These are phyloP conservation scores for Nitzschia inconspicua DNA, from an alignment of 108 stramenopile genomes.

Conservation along the genomic window DNA sequence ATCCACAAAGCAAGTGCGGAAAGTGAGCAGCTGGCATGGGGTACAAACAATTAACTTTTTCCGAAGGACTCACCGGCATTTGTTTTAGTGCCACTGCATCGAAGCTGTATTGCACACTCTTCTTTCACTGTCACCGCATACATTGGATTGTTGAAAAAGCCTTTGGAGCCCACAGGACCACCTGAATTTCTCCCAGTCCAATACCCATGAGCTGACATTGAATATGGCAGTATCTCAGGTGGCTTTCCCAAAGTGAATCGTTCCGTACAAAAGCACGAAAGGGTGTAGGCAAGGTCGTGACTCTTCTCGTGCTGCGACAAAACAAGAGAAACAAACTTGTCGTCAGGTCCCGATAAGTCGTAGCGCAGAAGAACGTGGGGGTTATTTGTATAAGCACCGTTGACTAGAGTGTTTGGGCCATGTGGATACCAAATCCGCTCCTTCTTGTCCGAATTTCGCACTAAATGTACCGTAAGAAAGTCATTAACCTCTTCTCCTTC, in stretches of 20 bases:
- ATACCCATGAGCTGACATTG: conserved; percentile 4
- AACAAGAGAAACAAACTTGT: conserved; percentile 62
- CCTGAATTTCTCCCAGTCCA: conserved; percentile 45
- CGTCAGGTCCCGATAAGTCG: conserved; percentile 45
- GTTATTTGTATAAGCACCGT: conserved; percentile 73
- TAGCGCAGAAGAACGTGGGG: conserved; percentile 73
- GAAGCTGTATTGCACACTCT: conserved; percentile 40
- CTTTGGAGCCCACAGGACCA: conserved; percentile 44
- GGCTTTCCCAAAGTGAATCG: conserved; percentile 47
- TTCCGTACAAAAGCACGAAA: conserved; percentile 71
- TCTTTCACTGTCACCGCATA: conserved; percentile 30
- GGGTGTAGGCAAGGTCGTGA: conserved; percentile 61
- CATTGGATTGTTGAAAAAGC: conserved; percentile 58
- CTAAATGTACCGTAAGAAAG: conserved; percentile 60
- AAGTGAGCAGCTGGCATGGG: not conserved
- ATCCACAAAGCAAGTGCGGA: not conserved
- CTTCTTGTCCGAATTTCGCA: conserved; percentile 39
- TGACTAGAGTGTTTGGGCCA: conserved; percentile 38
- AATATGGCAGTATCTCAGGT: conserved; percentile 30
- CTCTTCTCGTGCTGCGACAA: conserved; percentile 70
- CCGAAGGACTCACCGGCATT: conserved; percentile 30
- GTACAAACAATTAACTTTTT: not conserved
- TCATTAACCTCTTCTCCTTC: conserved; percentile 61
- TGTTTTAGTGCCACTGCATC: conserved; percentile 41
- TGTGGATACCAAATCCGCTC: conserved; percentile 65